These are phyloP conservation scores for Heterobasidion occidentale DNA, from an alignment of 1,284 basidiomycete species.

Conservation along the genomic window DNA sequence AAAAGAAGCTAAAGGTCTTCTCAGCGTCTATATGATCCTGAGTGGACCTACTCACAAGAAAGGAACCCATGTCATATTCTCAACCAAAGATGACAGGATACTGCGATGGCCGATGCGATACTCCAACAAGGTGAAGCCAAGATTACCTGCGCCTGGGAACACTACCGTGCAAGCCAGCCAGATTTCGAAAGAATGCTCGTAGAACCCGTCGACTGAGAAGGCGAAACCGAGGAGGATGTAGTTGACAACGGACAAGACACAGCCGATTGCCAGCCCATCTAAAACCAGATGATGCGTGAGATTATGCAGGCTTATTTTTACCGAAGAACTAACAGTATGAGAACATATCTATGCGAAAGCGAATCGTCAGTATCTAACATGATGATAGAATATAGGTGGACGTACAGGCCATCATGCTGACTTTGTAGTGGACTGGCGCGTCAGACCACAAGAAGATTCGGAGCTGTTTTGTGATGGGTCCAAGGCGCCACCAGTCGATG, in stretches of 20 bases:
- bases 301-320: not conserved
- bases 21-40: constrained; percentile 7
- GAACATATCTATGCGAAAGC: constrained; percentile 62
- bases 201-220: constrained; percentile 61
- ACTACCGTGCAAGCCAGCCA: constrained; percentile 73
- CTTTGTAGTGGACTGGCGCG: constrained; percentile 79
- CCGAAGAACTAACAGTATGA: constrained; percentile 61
- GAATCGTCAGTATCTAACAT: constrained; percentile 10
- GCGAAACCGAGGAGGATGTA: constrained; percentile 66
- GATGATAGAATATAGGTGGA: not conserved
- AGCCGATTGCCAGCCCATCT: constrained; percentile 71
- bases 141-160: constrained; percentile 67
- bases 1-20: constrained; percentile 56
- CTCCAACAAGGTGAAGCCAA: constrained; percentile 64
- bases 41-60: constrained; percentile 54
- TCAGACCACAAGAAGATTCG: constrained; percentile 68
- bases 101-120: constrained; percentile 66
- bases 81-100: constrained; percentile 43
- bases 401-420: constrained; percentile 69
- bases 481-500: constrained; percentile 60
- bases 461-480: constrained; percentile 74
- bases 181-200: constrained; percentile 67
- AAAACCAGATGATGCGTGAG: not conserved
- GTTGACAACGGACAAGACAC: constrained; percentile 58
- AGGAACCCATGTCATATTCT: constrained; percentile 71